phyloP scores from a whole-genome alignment of 1,284 basidiomycete species.

The Tilletia walkeri region DNA sequence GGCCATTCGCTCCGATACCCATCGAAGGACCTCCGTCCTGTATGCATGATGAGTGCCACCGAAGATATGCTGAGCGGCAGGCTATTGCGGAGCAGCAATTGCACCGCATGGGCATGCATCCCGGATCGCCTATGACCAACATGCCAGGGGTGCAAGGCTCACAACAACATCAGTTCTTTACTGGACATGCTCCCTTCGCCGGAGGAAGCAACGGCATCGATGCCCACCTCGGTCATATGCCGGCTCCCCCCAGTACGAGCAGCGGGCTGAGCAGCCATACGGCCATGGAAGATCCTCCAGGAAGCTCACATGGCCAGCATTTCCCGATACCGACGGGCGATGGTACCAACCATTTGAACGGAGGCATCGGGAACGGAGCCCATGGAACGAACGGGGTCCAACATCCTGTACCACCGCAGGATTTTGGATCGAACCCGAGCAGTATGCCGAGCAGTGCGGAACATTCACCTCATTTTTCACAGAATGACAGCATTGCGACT shows the following conservation, averaged over 20 bases:
- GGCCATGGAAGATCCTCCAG: slow-evolving; percentile 7
- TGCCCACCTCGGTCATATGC: neutral
- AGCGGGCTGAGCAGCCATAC: slow-evolving; percentile 11
- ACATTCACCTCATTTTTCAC: slow-evolving; percentile 48
- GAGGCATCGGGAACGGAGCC: neutral
- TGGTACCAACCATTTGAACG: neutral
- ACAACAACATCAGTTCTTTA: neutral
- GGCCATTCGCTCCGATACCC: neutral
- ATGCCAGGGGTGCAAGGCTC: slow-evolving; percentile 7
- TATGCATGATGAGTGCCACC: slow-evolving; percentile 47
- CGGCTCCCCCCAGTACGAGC: slow-evolving; percentile 5
- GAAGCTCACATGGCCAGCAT: neutral
- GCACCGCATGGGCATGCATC: slow-evolving; percentile 8
- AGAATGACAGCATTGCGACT: slow-evolving; percentile 40
- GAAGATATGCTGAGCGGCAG: slow-evolving; percentile 46
- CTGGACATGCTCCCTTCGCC: neutral
- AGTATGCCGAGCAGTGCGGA: slow-evolving; percentile 51
- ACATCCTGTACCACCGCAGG: slow-evolving; percentile 16
- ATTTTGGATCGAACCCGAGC: slow-evolving; percentile 41
- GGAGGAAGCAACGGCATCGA: slow-evolving; percentile 12
- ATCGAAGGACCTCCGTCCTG: slow-evolving; percentile 38
- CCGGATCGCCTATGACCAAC: neutral
- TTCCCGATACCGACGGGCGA: slow-evolving; percentile 4
- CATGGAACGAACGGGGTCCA: neutral
- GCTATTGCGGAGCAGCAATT: slow-evolving; percentile 32